Evolutionary conservation across 1,284 basidiomycete species (phyloP).

Genomic region (Sphagnurus paluster): DNA sequence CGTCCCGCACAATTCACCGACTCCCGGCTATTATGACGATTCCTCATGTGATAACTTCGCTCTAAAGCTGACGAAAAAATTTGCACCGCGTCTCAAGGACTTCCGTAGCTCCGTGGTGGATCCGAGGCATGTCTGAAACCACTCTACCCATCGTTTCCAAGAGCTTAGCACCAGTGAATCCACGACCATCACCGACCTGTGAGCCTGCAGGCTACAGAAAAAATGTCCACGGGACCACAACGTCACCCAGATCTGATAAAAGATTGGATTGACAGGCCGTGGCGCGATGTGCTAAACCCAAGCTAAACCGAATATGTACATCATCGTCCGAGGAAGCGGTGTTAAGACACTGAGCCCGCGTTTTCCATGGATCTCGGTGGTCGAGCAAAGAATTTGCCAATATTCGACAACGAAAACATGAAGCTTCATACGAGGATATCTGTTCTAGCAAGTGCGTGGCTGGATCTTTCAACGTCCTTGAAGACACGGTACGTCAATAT

Average conservation of each 20-base stretch:
- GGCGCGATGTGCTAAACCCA: not conserved
- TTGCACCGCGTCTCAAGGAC: not conserved
- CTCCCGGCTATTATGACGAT: too few species aligned
- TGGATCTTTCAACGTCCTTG: not conserved
- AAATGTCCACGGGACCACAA: not conserved
- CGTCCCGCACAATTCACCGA: slow-evolving; percentile 4
- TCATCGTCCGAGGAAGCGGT: not conserved
- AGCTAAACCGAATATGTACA: not conserved
- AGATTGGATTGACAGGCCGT: slow-evolving; percentile 1
- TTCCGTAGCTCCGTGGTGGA: slow-evolving; percentile 2
- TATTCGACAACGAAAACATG: slow-evolving; percentile 1
- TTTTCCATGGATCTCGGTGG: not conserved
- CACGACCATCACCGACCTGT: slow-evolving; percentile 7
- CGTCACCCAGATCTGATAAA: not conserved
- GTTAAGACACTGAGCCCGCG: slow-evolving; percentile 2
- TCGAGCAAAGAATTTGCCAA: not conserved
- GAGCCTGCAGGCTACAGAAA: not conserved
- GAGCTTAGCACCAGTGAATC: not conserved
- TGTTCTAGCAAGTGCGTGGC: too few species aligned
- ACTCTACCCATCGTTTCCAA: not conserved
- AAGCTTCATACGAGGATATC: too few species aligned
- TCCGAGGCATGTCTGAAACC: not conserved
- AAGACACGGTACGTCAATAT: not conserved
- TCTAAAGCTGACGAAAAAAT: not conserved
- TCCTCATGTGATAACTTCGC: slow-evolving; percentile 9